Percentiles rank a stretch among this genome's conserved stretches.
These are phyloP conservation scores for Mycena chlorophos DNA, from an alignment of 768 basidiomycete genomes.

Conservation along the genomic window DNA sequence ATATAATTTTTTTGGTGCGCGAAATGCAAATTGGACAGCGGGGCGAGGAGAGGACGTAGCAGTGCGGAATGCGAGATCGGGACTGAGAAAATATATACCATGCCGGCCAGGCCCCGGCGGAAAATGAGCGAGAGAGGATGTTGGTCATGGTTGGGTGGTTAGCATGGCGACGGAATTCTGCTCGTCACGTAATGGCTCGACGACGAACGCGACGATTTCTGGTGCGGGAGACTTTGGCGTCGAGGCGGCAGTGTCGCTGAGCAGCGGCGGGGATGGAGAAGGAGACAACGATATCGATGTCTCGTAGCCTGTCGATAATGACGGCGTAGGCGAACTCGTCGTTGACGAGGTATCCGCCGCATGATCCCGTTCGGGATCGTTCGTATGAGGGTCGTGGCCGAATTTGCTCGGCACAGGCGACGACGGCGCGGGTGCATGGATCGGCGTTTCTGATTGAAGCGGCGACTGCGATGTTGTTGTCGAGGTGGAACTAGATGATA, in stretches of 20 bases:
- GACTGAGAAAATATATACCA: background rate
- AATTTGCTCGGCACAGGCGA: conserved; percentile 1
- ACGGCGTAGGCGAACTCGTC: conserved; percentile 57
- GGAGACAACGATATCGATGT: conserved; percentile 54
- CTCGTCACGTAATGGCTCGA: too few relatives aligned
- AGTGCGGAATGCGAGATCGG: too few relatives aligned
- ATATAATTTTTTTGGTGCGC: background rate
- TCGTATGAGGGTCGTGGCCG: background rate
- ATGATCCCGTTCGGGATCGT: conserved; percentile 14
- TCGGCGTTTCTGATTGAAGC: conserved; percentile 1
- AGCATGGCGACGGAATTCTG: too few relatives aligned
- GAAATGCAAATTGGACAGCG: conserved; percentile 1
- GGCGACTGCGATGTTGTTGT: conserved; percentile 2
- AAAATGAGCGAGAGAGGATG: too few relatives aligned
- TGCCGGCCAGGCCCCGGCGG: background rate
- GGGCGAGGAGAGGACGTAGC: background rate
- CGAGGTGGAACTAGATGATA: conserved; percentile 16
- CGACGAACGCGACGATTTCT: background rate
- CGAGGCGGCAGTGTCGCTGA: conserved; percentile 32
- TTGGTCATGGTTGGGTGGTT: too few relatives aligned
- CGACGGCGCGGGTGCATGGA: conserved; percentile 1
- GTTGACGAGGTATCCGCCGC: conserved; percentile 38
- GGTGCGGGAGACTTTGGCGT: conserved; percentile 6
- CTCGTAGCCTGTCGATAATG: conserved; percentile 53
- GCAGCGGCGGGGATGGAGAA: conserved; percentile 39